Evolutionary conservation across 352 stramenopile species (phyloP), one percentile per base, ranked within the genome.

Genomic region (Phytophthora crassamura): DNA sequence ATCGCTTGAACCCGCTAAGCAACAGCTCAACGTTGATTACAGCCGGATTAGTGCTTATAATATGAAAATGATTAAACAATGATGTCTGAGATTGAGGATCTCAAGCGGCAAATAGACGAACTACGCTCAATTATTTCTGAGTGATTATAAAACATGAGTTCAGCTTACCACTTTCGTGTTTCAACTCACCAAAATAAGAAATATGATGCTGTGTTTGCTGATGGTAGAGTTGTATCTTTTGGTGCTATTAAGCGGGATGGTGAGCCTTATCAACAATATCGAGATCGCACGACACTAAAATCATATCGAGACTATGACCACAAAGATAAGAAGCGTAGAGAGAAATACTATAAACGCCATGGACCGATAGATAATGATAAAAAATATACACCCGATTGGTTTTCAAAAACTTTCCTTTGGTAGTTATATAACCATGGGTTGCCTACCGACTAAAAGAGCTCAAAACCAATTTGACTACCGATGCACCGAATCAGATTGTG

Each of bases 181-280:
- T 25, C 22, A 25, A 25, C 22, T 4, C 1, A 25, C 2, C 22
- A 25, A 30, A 30, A 2, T 0, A 30, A 30, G 6, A 30, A 30
- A 5, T 30, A 30, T 30, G 25, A 30, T 30, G 25, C 25, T 53
- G 16, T 47, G 40, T 30, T 46, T 46, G 40, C 15, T 49, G 12
- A 58, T 46, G 40, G 40, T 64, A 22, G 40, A 39, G n/a, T 69
- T 69, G 39, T 69, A 69, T 45, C 63, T 69, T 9, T 54, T 30
- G 32, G 63, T 52, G 25, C 56, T 43, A 54, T 64, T 41, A 35
- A 47, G 40, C 40, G 40, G 40, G 25, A 16, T 43, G 38, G 38
- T 22, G 38, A 43, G 38, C 38, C 14, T 46, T 22, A 69, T 32
- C 40, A 69, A 38, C 16, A 43, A 5, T 18, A 64, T 59, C 14